These are phyloP conservation scores for Solanum peruvianum DNA, from an alignment of 257 asterid genomes.

Conservation along the genomic window DNA sequence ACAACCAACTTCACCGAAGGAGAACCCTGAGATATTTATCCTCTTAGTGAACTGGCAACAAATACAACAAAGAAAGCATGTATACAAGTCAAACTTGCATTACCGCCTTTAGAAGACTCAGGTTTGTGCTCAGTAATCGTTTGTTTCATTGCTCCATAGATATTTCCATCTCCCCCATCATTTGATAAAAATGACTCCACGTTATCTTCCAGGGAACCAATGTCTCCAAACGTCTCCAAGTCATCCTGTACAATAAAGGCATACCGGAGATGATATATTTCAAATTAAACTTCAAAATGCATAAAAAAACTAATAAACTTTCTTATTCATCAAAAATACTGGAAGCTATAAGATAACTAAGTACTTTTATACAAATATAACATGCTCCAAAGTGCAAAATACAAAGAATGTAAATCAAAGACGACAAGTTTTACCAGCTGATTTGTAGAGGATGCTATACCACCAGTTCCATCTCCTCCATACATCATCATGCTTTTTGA, in stretches of 20 bases:
- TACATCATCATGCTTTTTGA: constrained; percentile 75
- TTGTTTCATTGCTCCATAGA: constrained; percentile 65
- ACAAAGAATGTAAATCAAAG: background rate
- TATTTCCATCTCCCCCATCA: constrained; percentile 88
- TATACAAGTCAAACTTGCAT: background rate
- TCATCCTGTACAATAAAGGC: constrained; percentile 50
- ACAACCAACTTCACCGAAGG: constrained; percentile 86
- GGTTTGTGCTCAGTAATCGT: constrained; percentile 50
- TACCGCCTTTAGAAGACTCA: constrained; percentile 65
- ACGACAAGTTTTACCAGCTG: constrained; percentile 52
- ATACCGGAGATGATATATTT: background rate
- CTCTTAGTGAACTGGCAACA: background rate
- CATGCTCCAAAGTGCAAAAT: background rate
- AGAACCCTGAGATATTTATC: constrained; percentile 21
- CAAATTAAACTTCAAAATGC: background rate
- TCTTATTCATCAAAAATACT: background rate
- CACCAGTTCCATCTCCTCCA: constrained; percentile 85
- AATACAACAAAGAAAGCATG: background rate
- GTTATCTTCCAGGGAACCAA: constrained; percentile 83
- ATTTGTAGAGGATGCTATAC: constrained; percentile 78
- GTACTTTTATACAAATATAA: background rate
- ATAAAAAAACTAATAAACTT: background rate
- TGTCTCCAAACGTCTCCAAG: constrained; percentile 85
- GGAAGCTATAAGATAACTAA: background rate
- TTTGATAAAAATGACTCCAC: constrained; percentile 83